These are phyloP conservation scores for Penicillium sp. DNA, from an alignment of 2,329 filamentous ascomycete genomes.

Conservation along the genomic window DNA sequence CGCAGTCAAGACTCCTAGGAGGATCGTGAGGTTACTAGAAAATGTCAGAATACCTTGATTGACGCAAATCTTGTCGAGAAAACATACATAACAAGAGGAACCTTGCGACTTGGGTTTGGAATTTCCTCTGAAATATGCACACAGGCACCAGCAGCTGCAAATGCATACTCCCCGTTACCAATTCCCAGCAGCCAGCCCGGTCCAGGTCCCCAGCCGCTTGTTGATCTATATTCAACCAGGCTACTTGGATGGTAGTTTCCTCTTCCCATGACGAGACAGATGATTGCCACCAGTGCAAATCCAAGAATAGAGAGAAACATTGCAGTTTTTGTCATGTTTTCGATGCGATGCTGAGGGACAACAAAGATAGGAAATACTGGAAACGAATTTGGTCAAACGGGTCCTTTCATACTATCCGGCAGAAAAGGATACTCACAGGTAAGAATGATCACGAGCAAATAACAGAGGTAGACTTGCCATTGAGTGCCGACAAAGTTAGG, in stretches of 20 bases:
- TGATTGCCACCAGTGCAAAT: constrained; percentile 11
- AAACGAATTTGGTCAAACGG: neutral
- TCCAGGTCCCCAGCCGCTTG: constrained; percentile 6
- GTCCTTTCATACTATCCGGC: too few relatives aligned
- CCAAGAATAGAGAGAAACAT: constrained; percentile 16
- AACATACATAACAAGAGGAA: constrained; percentile 24
- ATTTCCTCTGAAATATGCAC: constrained; percentile 25
- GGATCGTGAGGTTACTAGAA: constrained; percentile 14
- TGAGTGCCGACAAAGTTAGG: constrained; percentile 12
- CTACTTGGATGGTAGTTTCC: neutral
- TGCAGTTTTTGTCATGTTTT: constrained; percentile 13
- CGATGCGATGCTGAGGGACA: constrained; percentile 12
- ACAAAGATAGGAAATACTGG: constrained; percentile 24
- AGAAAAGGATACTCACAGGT: constrained; percentile 6
- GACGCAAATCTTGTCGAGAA: too few relatives aligned
- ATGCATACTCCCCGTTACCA: constrained; percentile 18
- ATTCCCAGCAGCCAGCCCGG: constrained; percentile 22
- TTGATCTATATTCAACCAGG: neutral
- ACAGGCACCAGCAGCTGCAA: constrained; percentile 15
- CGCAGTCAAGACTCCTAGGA: neutral
- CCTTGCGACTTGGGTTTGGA: constrained; percentile 13
- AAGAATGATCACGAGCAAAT: constrained; percentile 16
- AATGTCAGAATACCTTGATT: neutral
- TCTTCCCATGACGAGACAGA: constrained; percentile 20
- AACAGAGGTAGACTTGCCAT: constrained; percentile 25